Percentiles rank a stretch among this genome's conserved stretches.
phyloP scores from a whole-genome alignment of 495 filamentous ascomycete genomes.

The Penicillium cataractarum region DNA sequence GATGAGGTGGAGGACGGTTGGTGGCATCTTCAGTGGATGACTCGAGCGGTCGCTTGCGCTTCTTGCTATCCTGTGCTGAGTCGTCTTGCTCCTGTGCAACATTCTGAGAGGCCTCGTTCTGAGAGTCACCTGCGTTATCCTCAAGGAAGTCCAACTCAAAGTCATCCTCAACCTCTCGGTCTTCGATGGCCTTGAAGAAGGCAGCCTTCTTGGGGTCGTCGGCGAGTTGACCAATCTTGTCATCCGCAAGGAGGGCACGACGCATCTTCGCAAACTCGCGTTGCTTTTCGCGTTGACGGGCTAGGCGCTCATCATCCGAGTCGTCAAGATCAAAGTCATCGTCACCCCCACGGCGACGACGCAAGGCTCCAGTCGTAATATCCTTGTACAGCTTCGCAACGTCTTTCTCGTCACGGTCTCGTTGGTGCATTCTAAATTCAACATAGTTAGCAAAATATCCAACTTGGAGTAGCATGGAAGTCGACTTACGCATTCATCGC shows the following conservation, averaged over 20 bases:
- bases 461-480: not conserved
- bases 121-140: slow-evolving; percentile 50
- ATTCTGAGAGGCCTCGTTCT: slow-evolving; percentile 52
- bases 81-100: slow-evolving; percentile 33
- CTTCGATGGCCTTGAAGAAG: slow-evolving; percentile 88
- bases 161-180: slow-evolving; percentile 77
- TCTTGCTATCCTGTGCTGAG: slow-evolving; percentile 41
- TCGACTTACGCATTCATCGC: slow-evolving; percentile 82
- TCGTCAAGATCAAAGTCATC: slow-evolving; percentile 82
- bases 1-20: slow-evolving; percentile 62
- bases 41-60: slow-evolving; percentile 59
- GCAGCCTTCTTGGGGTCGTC: slow-evolving; percentile 87
- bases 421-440: slow-evolving; percentile 39
- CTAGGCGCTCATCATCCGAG: slow-evolving; percentile 80
- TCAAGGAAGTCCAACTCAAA: slow-evolving; percentile 73
- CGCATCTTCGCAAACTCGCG: slow-evolving; percentile 90
- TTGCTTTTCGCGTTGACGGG: slow-evolving; percentile 78
- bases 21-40: slow-evolving; percentile 46
- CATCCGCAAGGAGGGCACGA: slow-evolving; percentile 85
- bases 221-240: slow-evolving; percentile 86
- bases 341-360: slow-evolving; percentile 76
- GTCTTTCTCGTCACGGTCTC: slow-evolving; percentile 67
- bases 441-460: slow-evolving; percentile 21
- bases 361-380: slow-evolving; percentile 81
- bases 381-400: slow-evolving; percentile 90